Evolutionary conservation across 345 rosid genomes (phyloP).

Genomic region (Gossypium turneri): DNA sequence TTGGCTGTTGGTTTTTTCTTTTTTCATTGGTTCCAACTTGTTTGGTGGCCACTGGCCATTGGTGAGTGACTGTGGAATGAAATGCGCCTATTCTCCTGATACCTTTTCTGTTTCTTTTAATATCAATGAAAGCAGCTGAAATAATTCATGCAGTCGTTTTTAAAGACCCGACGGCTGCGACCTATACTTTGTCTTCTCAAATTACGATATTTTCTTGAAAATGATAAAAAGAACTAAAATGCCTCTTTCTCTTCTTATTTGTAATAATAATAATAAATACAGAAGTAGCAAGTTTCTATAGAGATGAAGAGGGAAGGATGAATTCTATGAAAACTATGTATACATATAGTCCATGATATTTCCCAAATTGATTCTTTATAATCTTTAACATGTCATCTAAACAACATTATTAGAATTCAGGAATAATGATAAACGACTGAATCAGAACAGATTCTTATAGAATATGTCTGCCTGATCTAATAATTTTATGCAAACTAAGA

Average conservation of each 20-base stretch:
- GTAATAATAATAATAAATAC: background rate
- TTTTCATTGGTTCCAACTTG: background rate
- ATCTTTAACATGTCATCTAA: background rate
- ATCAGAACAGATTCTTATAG: background rate
- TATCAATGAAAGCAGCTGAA: background rate
- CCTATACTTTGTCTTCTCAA: too few relatives aligned
- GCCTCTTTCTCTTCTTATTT: background rate
- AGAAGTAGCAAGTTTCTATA: background rate
- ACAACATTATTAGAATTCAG: background rate
- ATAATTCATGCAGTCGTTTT: background rate
- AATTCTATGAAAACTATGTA: background rate
- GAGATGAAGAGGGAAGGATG: background rate
- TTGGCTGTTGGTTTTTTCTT: background rate
- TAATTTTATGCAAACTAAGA: too few relatives aligned
- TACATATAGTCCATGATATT: background rate
- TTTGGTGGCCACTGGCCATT: background rate
- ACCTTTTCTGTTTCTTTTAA: background rate
- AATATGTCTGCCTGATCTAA: background rate
- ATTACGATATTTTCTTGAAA: too few relatives aligned
- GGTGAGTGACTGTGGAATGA: background rate
- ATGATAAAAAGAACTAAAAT: too few relatives aligned
- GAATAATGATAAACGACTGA: background rate
- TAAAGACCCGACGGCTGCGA: too few relatives aligned
- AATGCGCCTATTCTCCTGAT: background rate
- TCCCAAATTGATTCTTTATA: background rate